These are phyloP conservation scores for Tagetes patula DNA, from an alignment of 129 eudicot species.

Conservation along the genomic window DNA sequence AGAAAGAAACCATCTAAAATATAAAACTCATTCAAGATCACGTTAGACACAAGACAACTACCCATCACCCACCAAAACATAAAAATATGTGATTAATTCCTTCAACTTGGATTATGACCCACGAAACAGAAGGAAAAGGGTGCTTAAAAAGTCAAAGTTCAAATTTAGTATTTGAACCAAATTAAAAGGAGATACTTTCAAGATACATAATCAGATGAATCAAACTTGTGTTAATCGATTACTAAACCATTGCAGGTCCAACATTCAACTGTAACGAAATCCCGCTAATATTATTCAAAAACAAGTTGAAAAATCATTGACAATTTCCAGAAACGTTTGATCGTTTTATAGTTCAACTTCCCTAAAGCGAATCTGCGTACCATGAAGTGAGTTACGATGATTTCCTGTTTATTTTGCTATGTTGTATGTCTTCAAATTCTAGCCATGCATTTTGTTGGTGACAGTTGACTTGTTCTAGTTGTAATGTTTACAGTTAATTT, in stretches of 20 bases:
- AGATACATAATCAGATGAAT: not conserved
- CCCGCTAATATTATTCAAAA: not conserved
- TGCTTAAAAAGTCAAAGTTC: constrained; percentile 10
- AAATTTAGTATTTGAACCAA: constrained; percentile 17
- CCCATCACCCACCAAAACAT: too few relatives aligned
- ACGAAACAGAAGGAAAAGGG: not conserved
- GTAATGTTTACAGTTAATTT: too few relatives aligned
- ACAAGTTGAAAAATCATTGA: not conserved
- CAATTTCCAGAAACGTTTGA: not conserved
- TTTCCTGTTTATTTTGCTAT: not conserved
- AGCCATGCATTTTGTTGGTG: not conserved
- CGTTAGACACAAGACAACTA: too few relatives aligned
- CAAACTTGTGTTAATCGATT: not conserved
- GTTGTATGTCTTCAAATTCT: not conserved
- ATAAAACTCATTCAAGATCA: too few relatives aligned
- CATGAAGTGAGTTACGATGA: constrained; percentile 39
- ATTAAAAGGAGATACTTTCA: not conserved
- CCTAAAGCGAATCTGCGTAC: constrained; percentile 22
- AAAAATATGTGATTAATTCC: too few relatives aligned
- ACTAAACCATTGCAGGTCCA: not conserved
- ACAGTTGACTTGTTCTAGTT: not conserved
- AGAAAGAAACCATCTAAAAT: too few relatives aligned
- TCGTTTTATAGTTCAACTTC: not conserved
- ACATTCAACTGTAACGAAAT: not conserved
- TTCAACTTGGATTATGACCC: not conserved